Evolutionary conservation across 768 basidiomycete genomes (phyloP).

Genomic region (Suillus bovinus): DNA sequence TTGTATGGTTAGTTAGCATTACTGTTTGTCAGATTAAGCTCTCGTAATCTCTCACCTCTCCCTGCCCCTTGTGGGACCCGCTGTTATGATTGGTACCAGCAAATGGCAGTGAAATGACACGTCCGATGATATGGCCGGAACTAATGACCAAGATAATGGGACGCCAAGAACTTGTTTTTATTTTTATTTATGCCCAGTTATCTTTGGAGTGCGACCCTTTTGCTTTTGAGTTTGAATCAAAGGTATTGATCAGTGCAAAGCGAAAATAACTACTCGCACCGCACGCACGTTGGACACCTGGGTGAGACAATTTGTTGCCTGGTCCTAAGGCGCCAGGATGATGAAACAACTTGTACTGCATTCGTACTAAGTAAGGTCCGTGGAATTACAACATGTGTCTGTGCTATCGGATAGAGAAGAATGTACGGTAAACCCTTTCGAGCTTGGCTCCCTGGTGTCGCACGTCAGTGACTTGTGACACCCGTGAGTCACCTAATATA

Average conservation of each 20-base stretch:
- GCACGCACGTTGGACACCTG: background rate
- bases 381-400: too few relatives aligned
- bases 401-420: too few relatives aligned
- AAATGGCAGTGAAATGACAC: constrained; percentile 7
- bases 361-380: too few relatives aligned
- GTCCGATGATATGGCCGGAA: background rate
- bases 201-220: background rate
- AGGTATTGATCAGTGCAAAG: background rate
- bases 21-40: constrained; percentile 9
- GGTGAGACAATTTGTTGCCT: too few relatives aligned
- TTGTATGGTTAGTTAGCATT: constrained; percentile 10
- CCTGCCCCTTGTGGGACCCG: constrained; percentile 3
- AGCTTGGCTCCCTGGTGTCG: too few relatives aligned
- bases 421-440: too few relatives aligned
- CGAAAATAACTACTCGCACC: background rate
- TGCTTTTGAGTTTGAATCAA: background rate
- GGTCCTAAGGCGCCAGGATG: too few relatives aligned
- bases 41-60: constrained; percentile 8
- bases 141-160: constrained; percentile 4
- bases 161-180: background rate
- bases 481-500: too few relatives aligned
- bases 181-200: background rate
- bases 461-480: too few relatives aligned
- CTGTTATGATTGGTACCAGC: background rate
- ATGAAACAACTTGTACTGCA: too few relatives aligned